Conservation (phyloP, 169 alveolate species). For the Eimeria sp. region DNA sequence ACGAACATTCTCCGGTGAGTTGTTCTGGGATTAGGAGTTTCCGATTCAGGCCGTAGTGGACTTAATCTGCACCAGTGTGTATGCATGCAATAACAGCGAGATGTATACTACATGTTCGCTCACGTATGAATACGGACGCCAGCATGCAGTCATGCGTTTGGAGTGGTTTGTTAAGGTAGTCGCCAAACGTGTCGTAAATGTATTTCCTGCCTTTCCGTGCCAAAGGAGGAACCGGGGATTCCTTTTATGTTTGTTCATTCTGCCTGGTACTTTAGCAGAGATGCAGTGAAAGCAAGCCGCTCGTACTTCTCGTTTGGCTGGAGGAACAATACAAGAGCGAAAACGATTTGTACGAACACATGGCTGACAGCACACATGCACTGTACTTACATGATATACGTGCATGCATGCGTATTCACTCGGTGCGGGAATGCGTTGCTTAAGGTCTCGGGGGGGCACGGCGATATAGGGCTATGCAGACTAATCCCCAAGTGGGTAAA, state of each 20-base stretch:
- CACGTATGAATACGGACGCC: background rate
- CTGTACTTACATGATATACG: background rate
- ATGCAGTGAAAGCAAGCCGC: background rate
- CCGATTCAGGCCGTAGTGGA: background rate
- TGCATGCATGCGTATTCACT: background rate
- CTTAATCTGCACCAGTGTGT: background rate
- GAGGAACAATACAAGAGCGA: background rate
- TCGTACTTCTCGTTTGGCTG: background rate
- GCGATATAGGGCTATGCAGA: background rate
- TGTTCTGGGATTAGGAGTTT: background rate
- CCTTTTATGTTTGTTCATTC: background rate
- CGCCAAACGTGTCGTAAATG: background rate
- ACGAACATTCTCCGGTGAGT: constrained; percentile 87
- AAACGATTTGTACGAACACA: background rate
- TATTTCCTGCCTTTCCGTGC: background rate
- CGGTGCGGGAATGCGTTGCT: background rate
- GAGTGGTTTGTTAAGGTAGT: background rate
- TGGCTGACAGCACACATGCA: background rate
- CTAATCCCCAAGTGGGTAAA: background rate
- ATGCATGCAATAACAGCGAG: background rate
- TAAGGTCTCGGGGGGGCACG: background rate
- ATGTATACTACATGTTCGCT: background rate
- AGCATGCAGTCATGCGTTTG: background rate
- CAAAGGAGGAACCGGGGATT: background rate
- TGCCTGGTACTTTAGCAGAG: background rate